Evolutionary conservation across 345 rosid genomes (phyloP).

Genomic region (Arabidopsis suecica): DNA sequence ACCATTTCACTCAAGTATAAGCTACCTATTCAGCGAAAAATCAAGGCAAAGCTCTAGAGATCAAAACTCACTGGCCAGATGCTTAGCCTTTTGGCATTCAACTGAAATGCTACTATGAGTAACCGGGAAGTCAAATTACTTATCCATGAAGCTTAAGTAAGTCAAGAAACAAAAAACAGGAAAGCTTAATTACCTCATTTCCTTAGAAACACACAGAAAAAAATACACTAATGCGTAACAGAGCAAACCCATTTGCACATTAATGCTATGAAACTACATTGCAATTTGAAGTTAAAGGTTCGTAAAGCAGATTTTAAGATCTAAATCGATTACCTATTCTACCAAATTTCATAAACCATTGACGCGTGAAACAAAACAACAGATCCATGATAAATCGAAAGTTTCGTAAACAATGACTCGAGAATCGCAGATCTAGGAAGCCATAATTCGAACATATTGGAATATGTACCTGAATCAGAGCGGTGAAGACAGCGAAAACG

Average conservation of each 20-base stretch:
- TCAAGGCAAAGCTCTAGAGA: background rate
- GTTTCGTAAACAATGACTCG: background rate
- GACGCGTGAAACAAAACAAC: background rate
- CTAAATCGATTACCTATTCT: constrained; percentile 7
- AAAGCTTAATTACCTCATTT: no score
- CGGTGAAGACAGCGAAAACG: constrained; percentile 77
- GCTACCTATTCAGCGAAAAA: constrained; percentile 60
- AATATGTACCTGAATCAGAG: constrained; percentile 85
- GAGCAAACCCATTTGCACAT: background rate
- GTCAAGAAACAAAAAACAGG: background rate
- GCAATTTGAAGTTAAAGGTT: background rate
- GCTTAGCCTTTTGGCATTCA: no score
- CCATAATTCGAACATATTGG: background rate
- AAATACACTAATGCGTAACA: no score
- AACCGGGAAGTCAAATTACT: background rate
- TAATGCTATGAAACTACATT: constrained; percentile 15
- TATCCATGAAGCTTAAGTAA: no score
- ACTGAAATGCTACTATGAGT: background rate
- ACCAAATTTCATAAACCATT: background rate
- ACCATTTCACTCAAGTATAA: constrained; percentile 50
- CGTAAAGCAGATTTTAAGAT: background rate
- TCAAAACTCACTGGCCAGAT: background rate
- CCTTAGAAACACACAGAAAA: no score
- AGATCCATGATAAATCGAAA: constrained; percentile 15
- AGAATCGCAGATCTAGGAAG: constrained; percentile 34